phyloP scores from a whole-genome alignment of 2,329 filamentous ascomycete genomes.

The Dichotomopilus funicola region DNA sequence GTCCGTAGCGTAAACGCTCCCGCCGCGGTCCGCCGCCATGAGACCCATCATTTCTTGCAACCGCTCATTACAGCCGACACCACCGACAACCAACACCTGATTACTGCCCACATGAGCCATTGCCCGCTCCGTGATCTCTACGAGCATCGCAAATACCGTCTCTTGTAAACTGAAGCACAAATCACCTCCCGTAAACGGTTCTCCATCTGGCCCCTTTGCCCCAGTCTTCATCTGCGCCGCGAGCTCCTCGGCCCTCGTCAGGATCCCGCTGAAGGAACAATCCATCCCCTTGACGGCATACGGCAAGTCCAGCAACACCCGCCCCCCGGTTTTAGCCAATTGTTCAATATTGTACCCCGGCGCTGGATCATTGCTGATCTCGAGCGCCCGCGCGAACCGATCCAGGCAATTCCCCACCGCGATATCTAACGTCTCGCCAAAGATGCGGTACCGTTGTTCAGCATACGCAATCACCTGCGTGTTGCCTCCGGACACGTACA shows the following conservation, averaged over 20 bases:
- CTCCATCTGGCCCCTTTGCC: slow-evolving; percentile 40
- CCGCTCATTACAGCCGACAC: slow-evolving; percentile 90
- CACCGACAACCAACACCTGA: slow-evolving; percentile 91
- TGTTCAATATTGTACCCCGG: slow-evolving; percentile 98
- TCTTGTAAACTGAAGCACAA: slow-evolving; percentile 94
- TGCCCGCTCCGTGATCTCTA: slow-evolving; percentile 95
- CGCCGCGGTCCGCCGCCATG: slow-evolving; percentile 84
- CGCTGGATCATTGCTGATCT: slow-evolving; percentile 90
- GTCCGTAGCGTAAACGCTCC: slow-evolving; percentile 89
- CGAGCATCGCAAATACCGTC: slow-evolving; percentile 92
- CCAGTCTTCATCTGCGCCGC: slow-evolving; percentile 58
- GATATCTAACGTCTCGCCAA: slow-evolving; percentile 95
- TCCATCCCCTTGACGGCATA: slow-evolving; percentile 99
- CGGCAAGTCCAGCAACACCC: slow-evolving; percentile 73
- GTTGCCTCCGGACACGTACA: slow-evolving; percentile 95
- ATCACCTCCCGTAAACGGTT: slow-evolving; percentile 67
- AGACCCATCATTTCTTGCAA: slow-evolving; percentile 97
- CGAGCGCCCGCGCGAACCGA: slow-evolving; percentile 83
- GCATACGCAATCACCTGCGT: slow-evolving; percentile 98
- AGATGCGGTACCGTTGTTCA: slow-evolving; percentile 90
- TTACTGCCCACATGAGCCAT: slow-evolving; percentile 94
- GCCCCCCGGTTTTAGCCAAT: slow-evolving; percentile 67
- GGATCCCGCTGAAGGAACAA: slow-evolving; percentile 88
- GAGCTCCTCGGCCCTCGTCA: slow-evolving; percentile 74
- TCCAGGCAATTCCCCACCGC: slow-evolving; percentile 97